Base-by-base conservation (phyloP, 1,284 basidiomycete species). In the Ganoderma resinaceum region DNA sequence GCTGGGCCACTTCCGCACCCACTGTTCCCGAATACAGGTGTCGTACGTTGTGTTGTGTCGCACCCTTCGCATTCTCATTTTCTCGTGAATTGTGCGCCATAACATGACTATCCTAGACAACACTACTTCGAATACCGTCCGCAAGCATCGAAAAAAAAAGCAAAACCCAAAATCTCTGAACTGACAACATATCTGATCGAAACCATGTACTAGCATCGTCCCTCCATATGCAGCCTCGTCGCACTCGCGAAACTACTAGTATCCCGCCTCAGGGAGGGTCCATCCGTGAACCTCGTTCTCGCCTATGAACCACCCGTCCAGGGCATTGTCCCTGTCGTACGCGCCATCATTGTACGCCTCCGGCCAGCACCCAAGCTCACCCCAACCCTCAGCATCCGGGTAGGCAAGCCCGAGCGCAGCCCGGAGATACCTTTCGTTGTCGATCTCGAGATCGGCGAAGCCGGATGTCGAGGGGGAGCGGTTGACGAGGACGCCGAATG, bases 391-490 rank as follows among this genome's bases (percentile, higher is more conserved):
- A 20, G 29, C 4, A 42, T 62, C 59, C 12, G 29, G 4, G 53
- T 66, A 29, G 18, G 26, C n/a, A n/a, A 66, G 38, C 5, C 37
- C 59, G 26, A 62, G 20, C 6, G 65, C 65, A 11, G 37, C 52
- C 29, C 63, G 57, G 37, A 66, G 65, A 38, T 66, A 61, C 59
- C 49, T 53, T 29, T 46, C 59, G 40, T 66, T 43, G 40, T 66
- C 65, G 53, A 46, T 33, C n/a, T 66, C 65, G 18, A 66, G 59
- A 29, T 66, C 61, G 8, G 29, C 65, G 26, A 61, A 43, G 5
- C n/a, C n/a, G 33, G 16, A 7, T 7, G 35, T 31, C 2, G 65
- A 31, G 20, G 38, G 65, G n/a, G 31, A 37, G 2, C 26, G 38
- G 31, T 61, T 38, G 29, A 46, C 42, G 60, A 46, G 14, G 38